phyloP scores from a whole-genome alignment of 1,139 yeast species.

The Saccharomyces uvarum region DNA sequence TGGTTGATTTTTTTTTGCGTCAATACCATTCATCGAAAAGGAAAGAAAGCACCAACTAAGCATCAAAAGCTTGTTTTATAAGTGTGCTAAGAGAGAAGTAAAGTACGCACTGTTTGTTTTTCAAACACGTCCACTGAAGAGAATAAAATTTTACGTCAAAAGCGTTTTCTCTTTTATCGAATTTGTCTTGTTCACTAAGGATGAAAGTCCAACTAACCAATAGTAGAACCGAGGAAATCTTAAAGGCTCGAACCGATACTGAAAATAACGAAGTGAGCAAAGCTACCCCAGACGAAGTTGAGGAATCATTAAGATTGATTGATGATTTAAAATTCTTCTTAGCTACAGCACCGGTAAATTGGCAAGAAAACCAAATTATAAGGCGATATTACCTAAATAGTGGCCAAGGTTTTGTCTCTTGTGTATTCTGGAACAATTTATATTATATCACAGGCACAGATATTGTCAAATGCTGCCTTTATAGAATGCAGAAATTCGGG shows the following conservation, averaged over 20 bases:
- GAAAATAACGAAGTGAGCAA: not conserved
- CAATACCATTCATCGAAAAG: not conserved
- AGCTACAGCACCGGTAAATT: slow-evolving; percentile 89
- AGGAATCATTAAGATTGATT: slow-evolving; percentile 28
- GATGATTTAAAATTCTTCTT: slow-evolving; percentile 77
- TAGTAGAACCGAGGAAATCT: slow-evolving; percentile 2
- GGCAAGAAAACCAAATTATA: slow-evolving; percentile 86
- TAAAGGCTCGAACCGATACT: not conserved
- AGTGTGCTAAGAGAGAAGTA: not conserved
- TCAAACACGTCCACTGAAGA: not conserved
- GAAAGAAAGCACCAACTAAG: not conserved
- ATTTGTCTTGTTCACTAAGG: not conserved
- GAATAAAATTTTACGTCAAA: not conserved
- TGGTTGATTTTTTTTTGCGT: not conserved
- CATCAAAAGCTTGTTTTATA: not conserved
- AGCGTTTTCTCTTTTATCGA: not conserved
- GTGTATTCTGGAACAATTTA: slow-evolving; percentile 87
- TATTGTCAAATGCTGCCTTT: slow-evolving; percentile 84
- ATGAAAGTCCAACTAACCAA: not conserved
- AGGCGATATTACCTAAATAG: slow-evolving; percentile 78
- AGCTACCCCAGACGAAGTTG: not conserved
- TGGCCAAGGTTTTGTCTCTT: slow-evolving; percentile 84
- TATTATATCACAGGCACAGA: slow-evolving; percentile 94
- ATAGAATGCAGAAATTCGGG: slow-evolving; percentile 86
- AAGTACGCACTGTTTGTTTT: not conserved